A percentile compares a stretch with the other conserved stretches of the same genome.
These are phyloP conservation scores for Fusarium staphyleae DNA, from an alignment of 2,329 filamentous ascomycete species.

Conservation along the genomic window DNA sequence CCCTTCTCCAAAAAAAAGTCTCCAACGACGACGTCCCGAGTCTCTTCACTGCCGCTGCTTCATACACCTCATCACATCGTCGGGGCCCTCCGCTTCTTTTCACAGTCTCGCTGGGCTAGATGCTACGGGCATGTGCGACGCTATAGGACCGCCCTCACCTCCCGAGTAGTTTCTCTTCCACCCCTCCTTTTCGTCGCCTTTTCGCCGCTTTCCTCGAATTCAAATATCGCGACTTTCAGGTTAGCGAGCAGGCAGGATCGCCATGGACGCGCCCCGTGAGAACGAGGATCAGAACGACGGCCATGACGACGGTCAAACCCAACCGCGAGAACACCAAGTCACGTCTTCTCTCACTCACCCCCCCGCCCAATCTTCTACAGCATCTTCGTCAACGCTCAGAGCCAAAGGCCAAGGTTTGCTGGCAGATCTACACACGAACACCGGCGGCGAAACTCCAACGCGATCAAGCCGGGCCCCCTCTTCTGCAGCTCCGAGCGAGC, in stretches of 20 bases:
- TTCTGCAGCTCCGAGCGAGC: slow-evolving; percentile 29
- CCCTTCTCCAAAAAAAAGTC: slow-evolving; percentile 11
- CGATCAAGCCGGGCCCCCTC: slow-evolving; percentile 22
- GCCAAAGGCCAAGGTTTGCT: neutral
- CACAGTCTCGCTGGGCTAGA: neutral
- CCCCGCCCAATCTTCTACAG: slow-evolving; percentile 19
- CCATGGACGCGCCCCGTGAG: slow-evolving; percentile 36
- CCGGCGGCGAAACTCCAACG: slow-evolving; percentile 11
- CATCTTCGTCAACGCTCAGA: slow-evolving; percentile 21
- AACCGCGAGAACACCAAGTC: slow-evolving; percentile 6
- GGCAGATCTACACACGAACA: slow-evolving; percentile 10
- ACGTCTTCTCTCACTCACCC: neutral
- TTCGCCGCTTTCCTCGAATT: slow-evolving; percentile 9
- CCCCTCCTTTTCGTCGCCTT: slow-evolving; percentile 8
- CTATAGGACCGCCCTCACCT: slow-evolving; percentile 19
- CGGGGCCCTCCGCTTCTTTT: neutral
- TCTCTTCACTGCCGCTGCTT: neutral
- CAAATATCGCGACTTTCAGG: slow-evolving; percentile 25
- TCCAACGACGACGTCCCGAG: slow-evolving; percentile 8
- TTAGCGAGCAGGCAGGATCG: slow-evolving; percentile 24
- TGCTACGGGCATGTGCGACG: slow-evolving; percentile 35
- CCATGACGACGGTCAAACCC: neutral
- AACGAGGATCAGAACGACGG: slow-evolving; percentile 15
- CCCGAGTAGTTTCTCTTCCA: slow-evolving; percentile 7
- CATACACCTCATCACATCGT: neutral